A percentile compares a stretch with the other conserved stretches of the same genome.
Conservation (phyloP, 257 asterid genomes). For the Cordia subcordata region DNA sequence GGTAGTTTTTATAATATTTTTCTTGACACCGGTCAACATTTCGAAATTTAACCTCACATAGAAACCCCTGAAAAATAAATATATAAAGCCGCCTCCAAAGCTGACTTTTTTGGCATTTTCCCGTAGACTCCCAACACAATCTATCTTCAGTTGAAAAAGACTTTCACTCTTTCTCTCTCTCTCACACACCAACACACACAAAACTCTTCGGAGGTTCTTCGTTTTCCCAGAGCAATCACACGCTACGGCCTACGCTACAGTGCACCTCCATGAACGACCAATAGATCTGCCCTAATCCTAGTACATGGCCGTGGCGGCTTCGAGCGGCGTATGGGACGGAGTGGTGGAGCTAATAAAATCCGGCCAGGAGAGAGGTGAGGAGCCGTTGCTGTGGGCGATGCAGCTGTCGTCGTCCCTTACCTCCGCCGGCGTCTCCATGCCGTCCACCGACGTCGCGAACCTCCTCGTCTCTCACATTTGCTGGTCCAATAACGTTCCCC, state of each 20-base stretch:
- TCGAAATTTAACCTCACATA: too few relatives aligned
- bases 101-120: too few relatives aligned
- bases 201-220: conserved; percentile 2
- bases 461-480: conserved; percentile 81
- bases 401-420: conserved; percentile 59
- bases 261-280: conserved; percentile 13
- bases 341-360: conserved; percentile 68
- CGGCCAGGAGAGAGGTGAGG: conserved; percentile 68
- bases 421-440: conserved; percentile 63
- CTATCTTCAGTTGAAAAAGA: too few relatives aligned
- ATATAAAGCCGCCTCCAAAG: too few relatives aligned
- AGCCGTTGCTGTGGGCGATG: conserved; percentile 80
- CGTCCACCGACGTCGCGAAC: conserved; percentile 69
- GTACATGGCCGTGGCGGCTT: conserved; percentile 27
- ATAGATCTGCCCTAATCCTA: conserved; percentile 6
- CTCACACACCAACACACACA: not conserved
- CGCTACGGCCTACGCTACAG: not conserved
- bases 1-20: too few relatives aligned
- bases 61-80: too few relatives aligned
- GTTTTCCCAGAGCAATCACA: conserved; percentile 7
- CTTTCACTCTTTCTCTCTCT: not conserved
- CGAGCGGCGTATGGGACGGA: conserved; percentile 49
- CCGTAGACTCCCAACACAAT: too few relatives aligned
- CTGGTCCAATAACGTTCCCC: conserved; percentile 69
- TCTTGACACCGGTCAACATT: too few relatives aligned